phyloP scores from a whole-genome alignment of 2,329 filamentous ascomycete species.

The Pseudogymnoascus sp. region DNA sequence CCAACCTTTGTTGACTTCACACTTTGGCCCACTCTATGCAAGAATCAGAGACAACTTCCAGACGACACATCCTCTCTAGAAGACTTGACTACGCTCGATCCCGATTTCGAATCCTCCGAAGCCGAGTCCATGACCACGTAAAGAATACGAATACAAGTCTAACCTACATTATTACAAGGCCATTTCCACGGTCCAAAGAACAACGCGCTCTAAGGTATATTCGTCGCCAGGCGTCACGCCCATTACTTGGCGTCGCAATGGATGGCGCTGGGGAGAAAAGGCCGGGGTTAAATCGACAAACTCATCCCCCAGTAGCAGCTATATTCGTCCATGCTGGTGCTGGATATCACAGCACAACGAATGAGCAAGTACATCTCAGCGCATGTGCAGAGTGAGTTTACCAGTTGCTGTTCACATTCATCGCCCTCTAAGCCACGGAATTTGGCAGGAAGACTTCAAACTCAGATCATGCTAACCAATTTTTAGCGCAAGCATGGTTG shows the following conservation, averaged over 20 bases:
- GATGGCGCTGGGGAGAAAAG: conserved; percentile 23
- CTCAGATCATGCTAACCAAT: neutral
- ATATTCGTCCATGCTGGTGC: conserved; percentile 96
- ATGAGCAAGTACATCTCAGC: conserved; percentile 74
- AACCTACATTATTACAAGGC: neutral
- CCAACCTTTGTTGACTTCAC: neutral
- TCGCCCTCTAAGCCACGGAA: neutral
- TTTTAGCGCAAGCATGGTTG: conserved; percentile 67
- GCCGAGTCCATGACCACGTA: conserved; percentile 1
- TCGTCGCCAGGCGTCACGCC: neutral
- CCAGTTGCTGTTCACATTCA: neutral
- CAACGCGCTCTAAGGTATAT: neutral
- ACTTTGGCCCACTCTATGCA: neutral
- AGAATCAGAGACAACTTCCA: neutral
- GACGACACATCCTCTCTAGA: neutral
- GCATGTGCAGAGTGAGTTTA: conserved; percentile 76
- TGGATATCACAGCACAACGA: conserved; percentile 82
- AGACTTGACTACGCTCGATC: neutral
- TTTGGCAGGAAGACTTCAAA: conserved; percentile 13
- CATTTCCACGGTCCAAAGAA: neutral
- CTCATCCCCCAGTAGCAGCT: conserved; percentile 45
- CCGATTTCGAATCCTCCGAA: neutral
- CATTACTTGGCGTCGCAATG: conserved; percentile 13
- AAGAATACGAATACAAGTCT: neutral
- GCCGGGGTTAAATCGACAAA: conserved; percentile 9